Percentiles rank a stretch among this genome's conserved stretches.
Evolutionary conservation across 495 filamentous ascomycete genomes (phyloP).

Genomic region (Podospora pseudopauciseta): DNA sequence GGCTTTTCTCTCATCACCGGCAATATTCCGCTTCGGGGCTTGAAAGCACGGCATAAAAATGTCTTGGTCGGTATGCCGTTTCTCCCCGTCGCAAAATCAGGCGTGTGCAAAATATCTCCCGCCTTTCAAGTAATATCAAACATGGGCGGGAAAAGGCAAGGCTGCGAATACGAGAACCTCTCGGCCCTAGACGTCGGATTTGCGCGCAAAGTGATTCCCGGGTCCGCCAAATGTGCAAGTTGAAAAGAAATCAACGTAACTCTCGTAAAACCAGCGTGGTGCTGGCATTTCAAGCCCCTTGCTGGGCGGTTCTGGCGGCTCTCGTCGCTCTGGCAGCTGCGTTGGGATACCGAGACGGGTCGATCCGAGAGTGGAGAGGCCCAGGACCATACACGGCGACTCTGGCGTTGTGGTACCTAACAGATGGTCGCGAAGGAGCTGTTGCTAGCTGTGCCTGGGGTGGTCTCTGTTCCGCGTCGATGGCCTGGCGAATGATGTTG

Average conservation of each 20-base stretch:
- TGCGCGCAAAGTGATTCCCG: background rate
- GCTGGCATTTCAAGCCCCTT: background rate
- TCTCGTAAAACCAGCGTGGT: background rate
- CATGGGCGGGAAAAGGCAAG: background rate
- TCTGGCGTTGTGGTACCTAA: slow-evolving; percentile 13
- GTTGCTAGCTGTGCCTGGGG: slow-evolving; percentile 3
- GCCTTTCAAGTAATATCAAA: background rate
- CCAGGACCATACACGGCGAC: slow-evolving; percentile 14
- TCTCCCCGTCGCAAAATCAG: background rate
- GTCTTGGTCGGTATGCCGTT: background rate
- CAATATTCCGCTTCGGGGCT: background rate
- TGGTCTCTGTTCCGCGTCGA: slow-evolving; percentile 24
- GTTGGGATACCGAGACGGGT: background rate
- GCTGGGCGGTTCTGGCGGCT: background rate
- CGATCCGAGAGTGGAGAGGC: slow-evolving; percentile 8
- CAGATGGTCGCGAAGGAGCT: slow-evolving; percentile 5
- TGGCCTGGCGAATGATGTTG: slow-evolving; percentile 41
- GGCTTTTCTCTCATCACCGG: background rate
- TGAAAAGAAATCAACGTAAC: background rate
- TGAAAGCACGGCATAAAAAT: background rate
- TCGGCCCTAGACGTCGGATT: background rate
- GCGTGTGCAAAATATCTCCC: background rate
- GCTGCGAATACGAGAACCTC: background rate
- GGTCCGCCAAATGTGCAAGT: background rate
- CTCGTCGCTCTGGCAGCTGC: too few species aligned